Evolutionary conservation across 1,284 basidiomycete genomes (phyloP), one percentile per base, ranked within the genome.

Genomic region (Leucoagaricus sp.): DNA sequence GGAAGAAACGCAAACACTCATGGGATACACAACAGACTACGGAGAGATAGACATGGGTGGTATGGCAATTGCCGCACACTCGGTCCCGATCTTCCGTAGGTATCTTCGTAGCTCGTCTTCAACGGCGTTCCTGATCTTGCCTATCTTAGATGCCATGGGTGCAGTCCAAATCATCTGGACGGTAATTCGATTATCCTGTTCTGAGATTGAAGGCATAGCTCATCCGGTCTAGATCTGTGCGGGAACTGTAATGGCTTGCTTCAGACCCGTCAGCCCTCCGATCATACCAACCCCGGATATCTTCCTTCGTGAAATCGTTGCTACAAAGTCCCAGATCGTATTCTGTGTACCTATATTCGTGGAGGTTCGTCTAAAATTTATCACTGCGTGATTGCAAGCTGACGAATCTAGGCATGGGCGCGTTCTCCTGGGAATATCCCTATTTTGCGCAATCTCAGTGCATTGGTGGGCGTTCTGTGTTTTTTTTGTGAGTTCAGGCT

Each of bases 231-330:
- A 56, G 54, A 28, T 49, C n/a, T 36, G 34, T 19, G 31, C 38
- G 12, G 54, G 54, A 2, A 49, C 29, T 21, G 49, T 49, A 23
- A 49, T 42, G 10, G 26, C 46, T n/a, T 49, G 54, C 36, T 56
- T 56, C 38, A 42, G 40, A 45, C 55, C 55, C 17, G n/a, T 25
- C 23, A 38, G 23, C 31, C 48, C 44, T 10, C 55, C 49, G 8
- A 57, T 46, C 17, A 25, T 46, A 15, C 55, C 55, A 13, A 57
- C 40, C 15, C 55, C 55, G 15, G 55, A 57, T n/a, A 25, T 36
- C 15, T 42, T 57, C 21, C 31, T 57, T 3, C 38, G 40, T 7
- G 50, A 48, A 4, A 44, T 48, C 5, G 28, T 47, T 46, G 40
- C 48, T 12, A 57, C 41, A 21, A 48, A 23, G 17, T 45, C 41